These are phyloP conservation scores for Botrytis deweyae DNA, from an alignment of 2,329 filamentous ascomycete species.

Conservation along the genomic window DNA sequence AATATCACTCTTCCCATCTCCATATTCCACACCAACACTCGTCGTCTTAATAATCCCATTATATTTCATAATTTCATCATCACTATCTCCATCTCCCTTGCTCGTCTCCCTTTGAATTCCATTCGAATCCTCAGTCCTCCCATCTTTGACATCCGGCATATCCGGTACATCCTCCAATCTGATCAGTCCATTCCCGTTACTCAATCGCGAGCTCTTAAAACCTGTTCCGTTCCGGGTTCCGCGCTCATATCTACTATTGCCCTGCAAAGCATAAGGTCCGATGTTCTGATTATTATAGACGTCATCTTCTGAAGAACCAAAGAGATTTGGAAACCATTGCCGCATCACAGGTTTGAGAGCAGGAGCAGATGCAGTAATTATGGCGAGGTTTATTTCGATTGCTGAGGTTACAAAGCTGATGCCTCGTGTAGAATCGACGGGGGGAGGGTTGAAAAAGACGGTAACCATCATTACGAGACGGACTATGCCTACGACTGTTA, in stretches of 20 bases:
- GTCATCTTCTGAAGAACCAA: background rate
- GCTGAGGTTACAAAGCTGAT: background rate
- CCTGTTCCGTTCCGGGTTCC: background rate
- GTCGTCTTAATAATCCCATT: background rate
- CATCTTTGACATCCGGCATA: background rate
- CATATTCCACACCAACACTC: background rate
- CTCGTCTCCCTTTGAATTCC: background rate
- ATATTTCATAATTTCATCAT: background rate
- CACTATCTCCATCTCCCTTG: background rate
- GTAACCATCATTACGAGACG: background rate
- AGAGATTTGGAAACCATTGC: background rate
- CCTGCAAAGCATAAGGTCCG: background rate
- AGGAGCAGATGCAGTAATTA: background rate
- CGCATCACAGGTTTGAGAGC: background rate
- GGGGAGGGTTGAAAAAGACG: background rate
- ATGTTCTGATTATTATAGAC: background rate
- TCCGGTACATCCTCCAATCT: background rate
- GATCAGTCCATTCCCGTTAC: background rate
- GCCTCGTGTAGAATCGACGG: background rate
- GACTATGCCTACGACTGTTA: background rate
- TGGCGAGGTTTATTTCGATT: background rate
- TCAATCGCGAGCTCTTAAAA: background rate
- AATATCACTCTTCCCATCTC: background rate
- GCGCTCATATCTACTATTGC: background rate
- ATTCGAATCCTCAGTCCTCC: background rate